Conservation (phyloP, 768 basidiomycete genomes). For the Galerina sulciceps region DNA sequence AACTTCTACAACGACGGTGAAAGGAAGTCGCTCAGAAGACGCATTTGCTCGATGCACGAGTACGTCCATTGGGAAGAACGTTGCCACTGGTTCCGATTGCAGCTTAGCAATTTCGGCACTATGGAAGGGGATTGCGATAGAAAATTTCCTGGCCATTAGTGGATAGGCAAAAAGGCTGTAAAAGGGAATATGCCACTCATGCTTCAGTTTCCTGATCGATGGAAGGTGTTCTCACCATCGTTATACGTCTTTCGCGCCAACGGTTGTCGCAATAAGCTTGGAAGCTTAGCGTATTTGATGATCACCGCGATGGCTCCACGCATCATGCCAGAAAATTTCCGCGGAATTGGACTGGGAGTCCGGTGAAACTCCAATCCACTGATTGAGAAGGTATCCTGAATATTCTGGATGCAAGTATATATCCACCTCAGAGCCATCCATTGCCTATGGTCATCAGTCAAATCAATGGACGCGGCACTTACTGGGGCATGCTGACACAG, state of each 20-base stretch:
- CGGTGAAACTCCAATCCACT: not conserved
- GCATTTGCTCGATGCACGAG: not conserved
- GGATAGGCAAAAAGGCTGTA: too few species aligned
- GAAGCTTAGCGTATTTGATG: slow-evolving; percentile 3
- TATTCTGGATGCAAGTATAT: too few species aligned
- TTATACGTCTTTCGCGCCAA: slow-evolving; percentile 24
- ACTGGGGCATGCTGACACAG: too few species aligned
- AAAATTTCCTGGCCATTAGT: not conserved
- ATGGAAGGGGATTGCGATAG: not conserved
- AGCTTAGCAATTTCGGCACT: not conserved
- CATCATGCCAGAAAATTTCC: not conserved
- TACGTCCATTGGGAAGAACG: slow-evolving; percentile 4
- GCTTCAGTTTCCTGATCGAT: slow-evolving; percentile 12
- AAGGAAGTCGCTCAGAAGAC: not conserved
- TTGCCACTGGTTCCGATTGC: not conserved
- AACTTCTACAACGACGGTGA: not conserved
- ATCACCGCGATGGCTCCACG: slow-evolving; percentile 4
- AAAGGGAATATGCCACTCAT: slow-evolving; percentile 8
- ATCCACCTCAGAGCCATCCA: too few species aligned
- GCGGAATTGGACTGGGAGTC: slow-evolving; percentile 6
- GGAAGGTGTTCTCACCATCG: slow-evolving; percentile 11
- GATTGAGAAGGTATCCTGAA: too few species aligned
- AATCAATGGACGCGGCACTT: too few species aligned
- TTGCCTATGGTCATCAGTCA: too few species aligned
- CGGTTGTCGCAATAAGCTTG: slow-evolving; percentile 7